A percentile compares a stretch with the other conserved stretches of the same genome.
Conservation (phyloP, 805 yeast genomes). For the Wickerhamomyces bisporus region DNA sequence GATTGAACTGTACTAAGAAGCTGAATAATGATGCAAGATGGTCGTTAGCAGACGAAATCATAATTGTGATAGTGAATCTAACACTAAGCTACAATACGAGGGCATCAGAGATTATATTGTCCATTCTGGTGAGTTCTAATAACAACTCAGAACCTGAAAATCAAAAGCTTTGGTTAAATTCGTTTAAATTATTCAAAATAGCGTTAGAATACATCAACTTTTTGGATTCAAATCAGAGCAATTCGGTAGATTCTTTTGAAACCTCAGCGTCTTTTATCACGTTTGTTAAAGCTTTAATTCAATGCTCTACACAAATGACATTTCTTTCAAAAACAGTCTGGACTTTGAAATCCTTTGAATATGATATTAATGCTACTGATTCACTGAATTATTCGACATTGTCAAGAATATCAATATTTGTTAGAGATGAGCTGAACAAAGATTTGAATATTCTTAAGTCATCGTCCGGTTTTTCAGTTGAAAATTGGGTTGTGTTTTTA, state of each 20-base stretch:
- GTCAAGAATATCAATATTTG: slow-evolving; percentile 39
- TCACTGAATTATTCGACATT: slow-evolving; percentile 32
- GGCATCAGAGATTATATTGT: slow-evolving; percentile 10
- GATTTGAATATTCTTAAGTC: slow-evolving; percentile 8
- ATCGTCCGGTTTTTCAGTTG: background rate
- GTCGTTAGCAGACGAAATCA: slow-evolving; percentile 17
- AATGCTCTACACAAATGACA: slow-evolving; percentile 25
- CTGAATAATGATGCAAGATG: slow-evolving; percentile 4
- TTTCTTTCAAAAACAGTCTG: slow-evolving; percentile 26
- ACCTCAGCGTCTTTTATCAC: slow-evolving; percentile 5
- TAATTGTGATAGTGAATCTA: slow-evolving; percentile 10
- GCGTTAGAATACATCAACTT: slow-evolving; percentile 14
- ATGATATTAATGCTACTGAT: slow-evolving; percentile 18
- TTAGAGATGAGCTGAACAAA: slow-evolving; percentile 30
- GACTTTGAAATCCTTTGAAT: slow-evolving; percentile 19
- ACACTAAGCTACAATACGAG: slow-evolving; percentile 8
- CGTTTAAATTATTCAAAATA: slow-evolving; percentile 17
- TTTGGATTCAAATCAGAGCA: background rate
- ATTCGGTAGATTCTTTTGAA: too few species aligned
- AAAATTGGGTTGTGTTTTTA: slow-evolving; percentile 10
- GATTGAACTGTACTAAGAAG: slow-evolving; percentile 3
- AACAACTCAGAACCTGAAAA: slow-evolving; percentile 1
- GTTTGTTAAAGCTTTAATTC: slow-evolving; percentile 9
- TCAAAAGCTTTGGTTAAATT: slow-evolving; percentile 12
- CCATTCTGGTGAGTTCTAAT: background rate